Evolutionary conservation across 805 yeast species (phyloP), one percentile per base, ranked within the genome.

Genomic region (Ogataea neopini): DNA sequence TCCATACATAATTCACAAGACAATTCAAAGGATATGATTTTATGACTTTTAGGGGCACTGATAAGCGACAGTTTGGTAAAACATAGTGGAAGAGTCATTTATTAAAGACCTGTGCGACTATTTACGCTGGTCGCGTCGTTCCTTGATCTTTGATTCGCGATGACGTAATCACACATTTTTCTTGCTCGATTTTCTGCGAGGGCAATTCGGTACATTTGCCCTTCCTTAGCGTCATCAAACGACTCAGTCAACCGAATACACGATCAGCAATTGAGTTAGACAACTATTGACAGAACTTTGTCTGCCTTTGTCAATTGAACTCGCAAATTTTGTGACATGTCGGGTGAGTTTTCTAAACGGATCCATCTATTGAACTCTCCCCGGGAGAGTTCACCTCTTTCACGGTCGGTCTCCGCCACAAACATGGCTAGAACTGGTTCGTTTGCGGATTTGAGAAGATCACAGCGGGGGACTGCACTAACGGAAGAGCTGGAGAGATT

Each of bases 331-430:
- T 7, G 14, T 10, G 17, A 30, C 10, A 36, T 29, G 36, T 41
- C 54, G 4, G 45, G 52, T 20, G 51, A 52, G 15, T 36, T 42
- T 26, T 35, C 43, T 37, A 48, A 45, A 40, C 43, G 44, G 42
- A 50, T 40, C 35, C 44, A 48, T 19, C 38, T 54, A 32, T 40
- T 48, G 35, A 42, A 50, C 44, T 44, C 61, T 22, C 55, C 63
- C 3, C 48, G 56, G 14, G 63, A 53, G 40, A 53, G 58, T 30
- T 60, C 65, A 3, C 63, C 65, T 0, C 40, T 62, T 15, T 59
- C 64, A 1, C 49, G 62, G 36, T 54, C 62, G 0, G 57, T 54
- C 1, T 62, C 66, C 1, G 59, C 58, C 2, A 38, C 55, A 6
- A 50, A 56, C 32, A 40, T 60, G 39, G 42, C 49, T 3, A 47